Evolutionary conservation across 345 rosid species (phyloP).

Genomic region (Brassica rapa): DNA sequence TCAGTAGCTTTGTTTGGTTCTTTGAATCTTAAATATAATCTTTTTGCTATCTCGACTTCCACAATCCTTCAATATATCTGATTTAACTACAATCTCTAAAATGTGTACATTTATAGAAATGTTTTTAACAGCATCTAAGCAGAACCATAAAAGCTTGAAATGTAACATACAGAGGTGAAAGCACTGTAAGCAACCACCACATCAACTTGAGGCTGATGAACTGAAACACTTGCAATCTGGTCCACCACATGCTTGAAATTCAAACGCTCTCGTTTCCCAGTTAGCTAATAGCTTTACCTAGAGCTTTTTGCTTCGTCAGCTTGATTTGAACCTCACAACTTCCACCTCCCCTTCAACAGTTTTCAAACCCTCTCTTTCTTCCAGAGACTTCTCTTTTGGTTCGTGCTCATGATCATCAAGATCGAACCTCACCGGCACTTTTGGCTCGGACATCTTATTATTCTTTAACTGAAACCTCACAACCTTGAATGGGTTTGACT

Average conservation of each 20-base stretch:
- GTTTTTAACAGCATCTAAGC: too few relatives aligned
- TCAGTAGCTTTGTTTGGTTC: neutral
- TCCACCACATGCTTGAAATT: slow-evolving; percentile 51
- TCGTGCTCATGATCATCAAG: neutral
- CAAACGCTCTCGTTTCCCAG: slow-evolving; percentile 53
- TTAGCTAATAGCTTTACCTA: neutral
- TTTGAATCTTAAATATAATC: too few relatives aligned
- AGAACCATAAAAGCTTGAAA: neutral
- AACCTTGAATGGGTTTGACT: too few relatives aligned
- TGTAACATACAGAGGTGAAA: neutral
- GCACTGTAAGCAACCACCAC: slow-evolving; percentile 22
- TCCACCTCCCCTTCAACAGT: slow-evolving; percentile 11
- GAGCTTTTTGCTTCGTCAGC: slow-evolving; percentile 71
- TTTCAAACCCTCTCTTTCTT: neutral
- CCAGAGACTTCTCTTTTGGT: slow-evolving; percentile 22
- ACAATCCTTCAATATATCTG: neutral
- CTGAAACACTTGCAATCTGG: slow-evolving; percentile 49
- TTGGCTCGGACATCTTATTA: neutral
- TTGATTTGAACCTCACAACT: slow-evolving; percentile 53
- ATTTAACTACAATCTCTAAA: neutral
- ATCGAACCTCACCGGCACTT: slow-evolving; percentile 16
- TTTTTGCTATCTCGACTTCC: neutral
- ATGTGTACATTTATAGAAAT: neutral
- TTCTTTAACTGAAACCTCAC: too few relatives aligned
- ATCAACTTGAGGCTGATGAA: slow-evolving; percentile 42